Base-by-base conservation (phyloP, 1,284 basidiomycete genomes). In the Apiotrichum mycotoxinovorans region DNA sequence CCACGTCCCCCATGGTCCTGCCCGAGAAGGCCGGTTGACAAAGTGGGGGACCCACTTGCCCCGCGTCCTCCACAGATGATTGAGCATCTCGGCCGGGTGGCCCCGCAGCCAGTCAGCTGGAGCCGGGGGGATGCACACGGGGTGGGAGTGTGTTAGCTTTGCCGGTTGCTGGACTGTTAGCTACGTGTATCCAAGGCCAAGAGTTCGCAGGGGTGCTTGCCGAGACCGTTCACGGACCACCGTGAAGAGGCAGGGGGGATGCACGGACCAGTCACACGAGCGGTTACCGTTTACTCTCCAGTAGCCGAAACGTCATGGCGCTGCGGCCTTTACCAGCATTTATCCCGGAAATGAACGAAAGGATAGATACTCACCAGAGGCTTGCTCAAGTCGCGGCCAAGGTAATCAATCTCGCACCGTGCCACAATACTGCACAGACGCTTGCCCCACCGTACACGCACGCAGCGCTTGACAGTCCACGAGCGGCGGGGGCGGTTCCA, bases 321-420 rank as follows among this genome's bases (percentile, higher is more conserved):
- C n/a, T n/a, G n/a, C n/a, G n/a, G n/a, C n/a, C n/a, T n/a, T n/a
- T 30, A 12, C 30, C 12, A 30, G 30, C 30, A 7, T 5, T 30
- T 30, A 30, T 30, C 30, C 30, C 30, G 30, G 30, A 30, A 30
- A 30, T 30, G n/a, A n/a, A 7, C 30, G 30, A 30, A 30, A 12
- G 10, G 30, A 26, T 8, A 11, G 18, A 0, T 8, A 63, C 68
- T 55, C 54, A 72, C 72, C 41, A 68, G 33, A 27, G 67, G 64
- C 17, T 56, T 26, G 25, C 40, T 54, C n/a, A 71, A 52, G 54
- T 73, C 66, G 10, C 71, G 51, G 4, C 73, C 73, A 1, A 73
- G 64, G 51, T 71, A 70, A 52, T 75, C 73, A 14, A 75, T 65
- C 58, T 75, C 72, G 53, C 73, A 75, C 20, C 66, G 47, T 3